Conservation (phyloP, 257 asterid genomes). For the Dorcoceras hygrometricum region DNA sequence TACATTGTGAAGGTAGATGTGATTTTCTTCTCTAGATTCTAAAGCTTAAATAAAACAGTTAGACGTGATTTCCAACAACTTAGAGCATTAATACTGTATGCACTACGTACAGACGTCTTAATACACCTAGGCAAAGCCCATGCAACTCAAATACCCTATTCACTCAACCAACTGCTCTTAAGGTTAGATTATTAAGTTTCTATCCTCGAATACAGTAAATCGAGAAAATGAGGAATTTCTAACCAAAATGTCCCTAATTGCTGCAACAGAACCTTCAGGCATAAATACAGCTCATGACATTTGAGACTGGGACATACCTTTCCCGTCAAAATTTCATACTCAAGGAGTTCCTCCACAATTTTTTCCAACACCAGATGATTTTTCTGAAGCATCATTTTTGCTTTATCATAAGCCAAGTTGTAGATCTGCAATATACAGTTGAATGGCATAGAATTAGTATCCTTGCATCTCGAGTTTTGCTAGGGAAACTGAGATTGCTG, state of each 20-base stretch:
- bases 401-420: constrained; percentile 77
- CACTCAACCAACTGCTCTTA: no score
- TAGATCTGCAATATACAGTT: constrained; percentile 56
- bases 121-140: no score
- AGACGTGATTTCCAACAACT: no score
- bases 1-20: no score
- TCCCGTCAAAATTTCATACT: constrained; percentile 75
- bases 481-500: constrained; percentile 4
- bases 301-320: constrained; percentile 50
- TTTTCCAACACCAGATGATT: constrained; percentile 69
- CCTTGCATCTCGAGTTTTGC: constrained; percentile 13
- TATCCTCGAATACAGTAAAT: no score
- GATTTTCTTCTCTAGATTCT: no score
- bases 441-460: constrained; percentile 11
- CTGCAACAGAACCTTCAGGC: neutral
- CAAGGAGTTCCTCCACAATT: constrained; percentile 79
- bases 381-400: constrained; percentile 63
- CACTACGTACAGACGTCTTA: no score
- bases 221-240: neutral
- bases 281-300: neutral
- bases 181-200: no score
- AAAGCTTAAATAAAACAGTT: no score
- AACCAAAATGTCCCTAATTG: neutral
- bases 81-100: no score
- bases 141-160: no score